Base-by-base conservation (phyloP, 345 rosid genomes). In the Gossypium thurberi region DNA sequence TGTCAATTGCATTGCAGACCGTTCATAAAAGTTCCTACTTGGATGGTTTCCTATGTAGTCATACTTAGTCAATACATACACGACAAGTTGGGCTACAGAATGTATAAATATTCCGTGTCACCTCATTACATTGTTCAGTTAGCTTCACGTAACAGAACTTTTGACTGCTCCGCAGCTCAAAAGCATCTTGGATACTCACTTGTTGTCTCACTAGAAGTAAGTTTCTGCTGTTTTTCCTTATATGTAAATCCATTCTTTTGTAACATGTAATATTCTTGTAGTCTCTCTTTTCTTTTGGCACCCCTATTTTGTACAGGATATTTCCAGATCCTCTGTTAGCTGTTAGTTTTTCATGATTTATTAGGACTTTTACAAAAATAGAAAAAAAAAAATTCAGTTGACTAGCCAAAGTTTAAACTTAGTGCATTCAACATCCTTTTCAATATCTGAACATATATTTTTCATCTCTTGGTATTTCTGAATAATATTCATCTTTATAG, bases 101-200 rank as follows among this genome's bases (percentile, higher is more conserved):
- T 15, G 44, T 12, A 13, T 59, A 59, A 71, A 70, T 82, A 76
- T 78, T 80, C 81, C 48, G 57, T 81, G 60, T 83, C 91, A 74
- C 82, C 87, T 66, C 80, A 70, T 62, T 86, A 83, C 79, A 65
- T 86, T 74, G 71, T 87, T 76, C 84, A 83, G 65, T 53, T 89
- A 79, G 91, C 97, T 82, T 84, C 91, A 28, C 78, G 85, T 69
- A 86, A 84, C 51, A 88, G 97, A 81, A 90, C 97, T 78, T 90
- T 92, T 77, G 88, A 88, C 78, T 87, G 95, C 87, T 80, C 77
- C 79, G 92, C 91, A 60, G 97, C 98, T 67, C 82, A 72, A 73
- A 88, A 83, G 80, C 85, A 85, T 81, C 78, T 90, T 72, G 95
- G 90, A 70, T 94, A 92, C 78, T 78, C 85, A 43, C 97, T 97